Base-by-base conservation (phyloP, 2,329 filamentous ascomycete species). In the Thielaviopsis populi region DNA sequence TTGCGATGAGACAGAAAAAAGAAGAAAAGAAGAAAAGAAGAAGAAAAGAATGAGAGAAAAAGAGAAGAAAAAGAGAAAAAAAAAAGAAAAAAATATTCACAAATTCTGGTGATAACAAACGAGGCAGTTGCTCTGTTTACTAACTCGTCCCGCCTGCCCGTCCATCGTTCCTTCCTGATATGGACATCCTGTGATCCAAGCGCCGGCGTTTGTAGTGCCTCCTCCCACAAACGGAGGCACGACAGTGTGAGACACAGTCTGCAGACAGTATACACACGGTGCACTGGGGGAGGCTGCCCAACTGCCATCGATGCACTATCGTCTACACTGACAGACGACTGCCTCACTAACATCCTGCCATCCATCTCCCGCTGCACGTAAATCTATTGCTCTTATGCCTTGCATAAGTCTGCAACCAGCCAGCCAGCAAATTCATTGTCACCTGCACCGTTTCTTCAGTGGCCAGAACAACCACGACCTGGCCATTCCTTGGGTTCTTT, bases 111-210 rank as follows among this genome's bases (percentile, higher is more conserved):
- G 33, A 42, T 41, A 22, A 41, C 56, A 59, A 40, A 59, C 17
- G 33, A 40, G 41, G 33, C 33, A 59, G 33, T 59, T 59, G 56
- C 56, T 24, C 37, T 41, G 56, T 59, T 59, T 59, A 59, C 56
- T 40, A n/a, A 17, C 24, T 30, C 24, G n/a, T 13, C 19, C 33
- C 13, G 19, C 40, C 13, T 59, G 56, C 40, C 33, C 19, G 40
- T 59, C 40, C 11, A 42, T 59, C 19, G 11, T 59, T 59, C 56
- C 56, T 59, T 59, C 40, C 17, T n/a, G 56, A 54, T 54, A 54
- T 33, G 50, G 50, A 33, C 50, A 17, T 54, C 22, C 50, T 33
- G 17, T 30, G 50, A 54, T 33, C 50, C 50, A 54, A 54, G 50
- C 50, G 27, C 17, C 41, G 8, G 4, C 41, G 41, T 43, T 43